Base-by-base conservation (phyloP, 2,329 filamentous ascomycete species). In the Exophiala calicioides region DNA sequence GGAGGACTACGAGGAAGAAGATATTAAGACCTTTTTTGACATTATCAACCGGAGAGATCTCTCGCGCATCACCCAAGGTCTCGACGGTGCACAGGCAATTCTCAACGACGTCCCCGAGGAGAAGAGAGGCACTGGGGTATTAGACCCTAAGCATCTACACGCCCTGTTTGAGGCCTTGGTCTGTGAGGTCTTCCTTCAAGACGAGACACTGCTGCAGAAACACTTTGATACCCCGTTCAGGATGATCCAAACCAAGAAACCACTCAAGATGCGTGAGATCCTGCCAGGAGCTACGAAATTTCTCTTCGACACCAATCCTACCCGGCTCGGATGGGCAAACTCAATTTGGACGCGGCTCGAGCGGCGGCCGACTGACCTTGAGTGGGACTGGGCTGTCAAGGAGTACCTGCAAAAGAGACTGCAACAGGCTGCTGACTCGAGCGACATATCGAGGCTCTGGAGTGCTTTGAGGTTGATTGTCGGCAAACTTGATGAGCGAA, bases 81-180 rank as follows among this genome's bases (percentile, higher is more conserved):
- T 88, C 20, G 64, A 69, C n/a, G 74, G 70, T 57, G 82, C 82
- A 2, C 73, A 76, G 40, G 62, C 73, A 2, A 76, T 77, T 40
- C 75, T 85, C 30, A 68, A 70, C 48, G 66, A 66, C 9, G 64
- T 76, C 5, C 72, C 79, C 2, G 70, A 74, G 3, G 68, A 76
- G 32, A 61, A 75, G 47, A 74, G 80, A 29, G 72, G 68, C 16
- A 70, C 80, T 26, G 65, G 67, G 41, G 66, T 73, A 19, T 64
- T 82, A 19, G 74, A 79, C 20, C 70, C 77, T 1, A 72, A 79
- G 20, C 81, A 88, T 5, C 79, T 94, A 39, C 79, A 93, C 48
- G 85, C 88, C 8, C 80, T 97, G 21, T 95, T 94, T 60, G 91
- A 97, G 65, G 85, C 86, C 0, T 72, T 97, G 40, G 95, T 90